A percentile compares a stretch with the other conserved stretches of the same genome.
Conservation (phyloP, 192 early-diverging fungal species). For the Coemansia pectinata region DNA sequence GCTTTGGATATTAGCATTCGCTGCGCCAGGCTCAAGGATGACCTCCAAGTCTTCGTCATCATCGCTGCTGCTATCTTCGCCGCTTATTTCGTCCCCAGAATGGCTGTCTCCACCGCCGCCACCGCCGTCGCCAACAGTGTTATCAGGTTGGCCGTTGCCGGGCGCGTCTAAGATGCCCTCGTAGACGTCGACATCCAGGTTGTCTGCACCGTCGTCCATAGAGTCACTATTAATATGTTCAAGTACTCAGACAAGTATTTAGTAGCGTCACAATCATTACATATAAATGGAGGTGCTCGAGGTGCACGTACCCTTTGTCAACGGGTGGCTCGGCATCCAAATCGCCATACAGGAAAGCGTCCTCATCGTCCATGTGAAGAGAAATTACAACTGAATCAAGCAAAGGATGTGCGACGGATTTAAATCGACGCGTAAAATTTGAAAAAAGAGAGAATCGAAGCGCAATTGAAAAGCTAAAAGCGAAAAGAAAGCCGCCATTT, state of each 20-base stretch:
- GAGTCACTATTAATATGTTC: neutral
- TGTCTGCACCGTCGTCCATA: neutral
- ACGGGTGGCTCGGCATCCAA: neutral
- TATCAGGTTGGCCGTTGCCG: neutral
- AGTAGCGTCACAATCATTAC: neutral
- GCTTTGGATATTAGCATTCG: conserved; percentile 8
- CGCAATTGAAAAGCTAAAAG: neutral
- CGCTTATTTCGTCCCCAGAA: neutral
- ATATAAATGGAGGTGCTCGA: neutral
- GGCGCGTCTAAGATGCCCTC: neutral
- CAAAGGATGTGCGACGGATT: neutral
- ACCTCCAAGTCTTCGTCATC: conserved; percentile 41
- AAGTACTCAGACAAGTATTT: neutral
- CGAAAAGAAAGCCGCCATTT: neutral
- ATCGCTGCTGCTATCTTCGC: conserved; percentile 5
- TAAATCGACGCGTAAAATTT: neutral
- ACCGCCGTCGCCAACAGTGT: neutral
- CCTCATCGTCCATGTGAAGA: conserved; percentile 35
- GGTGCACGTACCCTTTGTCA: neutral
- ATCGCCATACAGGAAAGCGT: conserved; percentile 52
- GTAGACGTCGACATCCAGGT: neutral
- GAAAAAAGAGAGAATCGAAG: neutral
- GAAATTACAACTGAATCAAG: conserved; percentile 16
- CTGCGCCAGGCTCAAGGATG: conserved; percentile 43
- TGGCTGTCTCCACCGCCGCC: neutral